Evolutionary conservation across 2,329 filamentous ascomycete genomes (phyloP).

Genomic region (Cladosporium sp.): DNA sequence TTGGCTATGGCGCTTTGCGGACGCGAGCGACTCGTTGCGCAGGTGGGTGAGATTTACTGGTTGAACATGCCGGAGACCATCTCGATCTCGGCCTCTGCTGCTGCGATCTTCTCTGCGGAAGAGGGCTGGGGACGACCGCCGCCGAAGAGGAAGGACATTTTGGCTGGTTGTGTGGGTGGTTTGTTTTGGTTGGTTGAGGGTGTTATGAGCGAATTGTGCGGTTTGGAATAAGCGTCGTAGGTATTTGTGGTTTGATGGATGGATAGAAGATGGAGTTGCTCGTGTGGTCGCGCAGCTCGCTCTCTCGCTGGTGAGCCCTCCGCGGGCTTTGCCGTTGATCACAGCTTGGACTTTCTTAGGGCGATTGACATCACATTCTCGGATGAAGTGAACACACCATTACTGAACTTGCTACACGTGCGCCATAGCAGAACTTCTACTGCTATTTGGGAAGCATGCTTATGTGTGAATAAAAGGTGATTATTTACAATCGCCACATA

Average conservation of each 20-base stretch:
- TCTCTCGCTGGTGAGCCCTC: conserved; percentile 1
- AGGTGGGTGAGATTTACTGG: conserved; percentile 56
- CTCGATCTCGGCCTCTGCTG: conserved; percentile 94
- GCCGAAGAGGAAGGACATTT: conserved; percentile 70
- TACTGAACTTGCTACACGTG: too few species aligned
- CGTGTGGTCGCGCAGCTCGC: conserved; percentile 1
- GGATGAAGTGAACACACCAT: too few species aligned
- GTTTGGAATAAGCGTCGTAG: conserved; percentile 4
- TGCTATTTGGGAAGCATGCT: too few species aligned
- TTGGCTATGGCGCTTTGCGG: too few species aligned
- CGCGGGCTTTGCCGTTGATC: background rate
- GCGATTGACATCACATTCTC: too few species aligned
- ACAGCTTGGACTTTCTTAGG: too few species aligned
- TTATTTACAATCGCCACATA: too few species aligned
- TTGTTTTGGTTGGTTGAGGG: background rate
- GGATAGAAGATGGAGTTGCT: background rate
- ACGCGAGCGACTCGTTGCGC: too few species aligned
- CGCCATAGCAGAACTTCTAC: too few species aligned
- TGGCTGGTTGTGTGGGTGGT: conserved; percentile 26
- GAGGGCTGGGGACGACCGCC: conserved; percentile 72
- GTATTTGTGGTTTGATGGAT: conserved; percentile 7
- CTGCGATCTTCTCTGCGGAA: conserved; percentile 94
- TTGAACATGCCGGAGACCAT: conserved; percentile 98
- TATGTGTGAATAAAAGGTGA: too few species aligned
- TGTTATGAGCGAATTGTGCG: background rate